Base-by-base conservation (phyloP, 164 flowering plant genomes). In the Tinospora cordifolia region DNA sequence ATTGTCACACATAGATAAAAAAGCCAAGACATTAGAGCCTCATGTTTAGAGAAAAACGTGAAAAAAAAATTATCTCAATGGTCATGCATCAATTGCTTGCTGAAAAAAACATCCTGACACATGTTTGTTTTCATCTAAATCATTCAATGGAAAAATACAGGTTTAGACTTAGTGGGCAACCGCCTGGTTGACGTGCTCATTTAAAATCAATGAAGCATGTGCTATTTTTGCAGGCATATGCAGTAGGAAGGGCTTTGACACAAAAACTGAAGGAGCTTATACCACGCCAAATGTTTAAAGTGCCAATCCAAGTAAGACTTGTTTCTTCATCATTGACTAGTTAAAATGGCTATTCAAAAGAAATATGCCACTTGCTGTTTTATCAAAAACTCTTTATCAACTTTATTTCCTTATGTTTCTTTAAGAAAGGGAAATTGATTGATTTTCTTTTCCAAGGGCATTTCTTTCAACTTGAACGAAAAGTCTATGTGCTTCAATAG, bases 251-350 rank as follows among this genome's bases (percentile, higher is more conserved):
- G 77, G 97, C 97, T 74, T 84, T 94, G 77, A 89, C 99, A 58
- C 92, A 88, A 72, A 94, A 90, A 78, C 77, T 91, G 72, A 94
- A 94, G 84, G 97, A 94, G 86, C 89, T 94, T 64, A 94, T 94
- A 69, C 99, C 99, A 46, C 85, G 99, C 26, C 99, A 94, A 80
- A 92, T 94, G 97, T 94, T 94, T 83, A 94, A 89, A 89, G 85
- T 94, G 5, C 99, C 99, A 19, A 91, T 94, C 69, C 98, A 94
- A 76, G 98, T 93, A 87, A 82, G 82, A 49, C 63, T 54, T 59
- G n/a, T 38, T 17, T 13, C 10, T 66, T 68, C 22, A 36, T 30
- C 25, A 0, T 54, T 69, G 25, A 2, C 13, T n/a, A 60, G n/a
- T 73, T 24, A 54, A 63, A 6, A 17, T 3, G 15, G 65, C 36